Evolutionary conservation across 148 eudicot species (phyloP), one percentile per base, ranked within the genome.

Genomic region (Camellia lanceoleosa): DNA sequence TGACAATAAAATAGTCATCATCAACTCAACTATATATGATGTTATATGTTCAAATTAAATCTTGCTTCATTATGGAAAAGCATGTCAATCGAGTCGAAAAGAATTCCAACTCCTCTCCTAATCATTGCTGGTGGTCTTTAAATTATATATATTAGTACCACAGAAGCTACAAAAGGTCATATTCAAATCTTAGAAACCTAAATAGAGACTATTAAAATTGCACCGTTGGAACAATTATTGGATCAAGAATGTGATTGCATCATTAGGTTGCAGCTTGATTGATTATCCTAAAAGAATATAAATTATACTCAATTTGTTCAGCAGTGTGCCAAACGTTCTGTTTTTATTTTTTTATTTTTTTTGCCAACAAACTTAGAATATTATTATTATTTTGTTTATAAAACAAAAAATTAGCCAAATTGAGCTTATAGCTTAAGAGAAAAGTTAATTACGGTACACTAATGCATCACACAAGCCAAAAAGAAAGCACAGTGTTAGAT

Each of bases 241-340:
- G 65, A 61, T 7, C 65, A 61, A 61, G 58, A 69, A 71, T 51
- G 75, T 52, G 75, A 23, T 49, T 49, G 60, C 16, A 71, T 71
- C 75, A 71, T 71, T 52, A 71, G 9, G 11, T 71, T 14, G 75
- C 75, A 71, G 10, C 75, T 52, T 11, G 8, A 19, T 19, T 52
- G 59, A 49, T 71, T 14, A 49, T 20, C 18, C 41, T 64, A 19
- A 30, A 7, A 7, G 13, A 30, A 30, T 30, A 1, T 19, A 20
- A 2, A 20, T 20, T 14, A 5, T 20, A 23, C 38, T 30, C 38
- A 5, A 19, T 2, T 5, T 64, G 5, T 10, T 58, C 61, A 6
- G 13, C 61, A 58, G 61, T 58, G 13, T 58, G 61, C 11, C 61
- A 58, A 58, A 7, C 61, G 38, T 30, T 30, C 38, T 30, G 38